Base-by-base conservation (phyloP, 2,329 filamentous ascomycete genomes). In the Penicillium corylophilum region DNA sequence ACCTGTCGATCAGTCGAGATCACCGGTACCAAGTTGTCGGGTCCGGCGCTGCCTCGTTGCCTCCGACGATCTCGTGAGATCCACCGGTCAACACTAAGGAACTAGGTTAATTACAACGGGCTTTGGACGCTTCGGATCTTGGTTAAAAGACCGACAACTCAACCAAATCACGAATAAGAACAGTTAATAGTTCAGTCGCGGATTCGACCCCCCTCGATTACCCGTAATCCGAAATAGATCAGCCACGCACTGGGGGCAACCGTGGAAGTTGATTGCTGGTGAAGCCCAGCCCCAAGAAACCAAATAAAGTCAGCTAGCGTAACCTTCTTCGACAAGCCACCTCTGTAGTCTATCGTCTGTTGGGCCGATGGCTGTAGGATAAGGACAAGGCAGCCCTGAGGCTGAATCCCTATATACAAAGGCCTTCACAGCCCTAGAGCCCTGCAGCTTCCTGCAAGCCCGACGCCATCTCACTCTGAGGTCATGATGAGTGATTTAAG, bases 291-390 rank as follows among this genome's bases (percentile, higher is more conserved):
- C 33, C 13, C 15, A 9, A 10, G 41, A 15, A 40, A 38, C 36
- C 18, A 50, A 56, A 54, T 54, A 58, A 50, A 60, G 50, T 54
- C 52, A 23, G n/a, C 49, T 60, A 60, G 57, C 53, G 55, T 54
- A 60, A 60, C 57, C 50, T 49, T 57, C 50, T 58, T 57, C 35
- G 9, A 20, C 16, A 50, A 54, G 54, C 54, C 49, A 57, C 51
- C n/a, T 36, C 44, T 53, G 46, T 42, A 38, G 18, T 26, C 23
- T n/a, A 22, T 33, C 28, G 15, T 23, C 29, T 31, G 26, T 29
- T 50, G 16, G 31, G 47, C 20, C 22, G n/a, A 23, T 16, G 36
- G 33, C 29, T 24, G 31, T 20, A 38, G 18, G 9, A 18, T 36
- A 36, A 36, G 3, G 8, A 20, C 35, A 22, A 38, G 35, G 35